Evolutionary conservation across 768 basidiomycete species (phyloP), one percentile per base, ranked within the genome.

Genomic region (Pleurotus pulmonarius): DNA sequence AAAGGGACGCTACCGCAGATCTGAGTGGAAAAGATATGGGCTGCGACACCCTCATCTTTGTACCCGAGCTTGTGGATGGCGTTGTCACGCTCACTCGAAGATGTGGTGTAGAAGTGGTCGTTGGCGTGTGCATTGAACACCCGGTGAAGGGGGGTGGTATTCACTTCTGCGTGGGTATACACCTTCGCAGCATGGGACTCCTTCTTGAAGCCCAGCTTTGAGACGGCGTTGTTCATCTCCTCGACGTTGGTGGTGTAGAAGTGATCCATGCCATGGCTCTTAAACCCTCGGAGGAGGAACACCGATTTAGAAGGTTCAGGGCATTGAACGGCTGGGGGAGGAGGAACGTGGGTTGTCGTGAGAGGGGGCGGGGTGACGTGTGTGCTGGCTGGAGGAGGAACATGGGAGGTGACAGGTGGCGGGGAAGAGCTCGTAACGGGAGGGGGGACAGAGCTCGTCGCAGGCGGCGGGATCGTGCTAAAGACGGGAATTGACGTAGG

Each of bases 71-170:
- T 53, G 18, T 53, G 26, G 18, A 65, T 40, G 6, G 61, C 59
- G 3, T 46, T 45, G 44, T 64, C 56, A 22, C 48, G 47, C 54
- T 62, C 64, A 3, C 34, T 4, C n/a, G 34, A 55, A 22, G 51
- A 60, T 8, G 53, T 61, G 12, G 64, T 65, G 58, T 62, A 65
- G 48, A 64, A 60, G 43, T 63, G 57, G 45, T 63, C 63, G 44
- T 46, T 48, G 11, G 41, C 49, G 12, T 25, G 9, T 7, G 39
- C 20, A 49, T 37, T 63, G 60, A 44, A 61, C 41, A 66, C 4
- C 24, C 63, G 62, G 49, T 56, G 63, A 15, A 66, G 58, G 4
- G 64, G 65, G 34, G 60, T 57, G 3, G 64, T 59, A 13, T 45
- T 53, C 55, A 51, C 52, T 46, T 59, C 47, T 22, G 51, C 1